phyloP scores from a whole-genome alignment of 495 filamentous ascomycete species.

The Penicillium goetzii region DNA sequence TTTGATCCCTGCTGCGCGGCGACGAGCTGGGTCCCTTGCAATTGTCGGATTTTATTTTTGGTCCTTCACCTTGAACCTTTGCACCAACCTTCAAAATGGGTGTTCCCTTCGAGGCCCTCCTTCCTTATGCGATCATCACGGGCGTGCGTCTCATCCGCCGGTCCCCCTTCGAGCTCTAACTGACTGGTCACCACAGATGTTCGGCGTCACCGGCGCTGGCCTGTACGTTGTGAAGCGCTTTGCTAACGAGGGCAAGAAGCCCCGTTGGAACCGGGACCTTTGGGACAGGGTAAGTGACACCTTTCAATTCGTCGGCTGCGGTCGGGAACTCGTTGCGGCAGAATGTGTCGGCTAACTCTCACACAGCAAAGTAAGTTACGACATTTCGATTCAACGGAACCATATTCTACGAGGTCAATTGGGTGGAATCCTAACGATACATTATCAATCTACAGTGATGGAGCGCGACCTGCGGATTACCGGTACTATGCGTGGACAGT shows the following conservation, averaged over 20 bases:
- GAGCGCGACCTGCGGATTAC: conserved; percentile 90
- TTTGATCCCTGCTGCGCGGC: conserved; percentile 15
- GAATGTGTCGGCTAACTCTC: conserved; percentile 44
- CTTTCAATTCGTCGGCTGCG: conserved; percentile 35
- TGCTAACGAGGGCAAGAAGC: conserved; percentile 86
- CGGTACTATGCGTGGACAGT: conserved; percentile 81
- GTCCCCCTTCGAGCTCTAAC: conserved; percentile 26
- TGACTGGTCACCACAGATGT: conserved; percentile 70
- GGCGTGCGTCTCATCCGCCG: conserved; percentile 60
- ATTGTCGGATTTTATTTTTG: conserved; percentile 12
- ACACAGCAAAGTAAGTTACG: conserved; percentile 72
- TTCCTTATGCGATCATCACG: conserved; percentile 92
- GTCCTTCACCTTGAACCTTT: conserved; percentile 2
- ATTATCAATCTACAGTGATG: conserved; percentile 74
- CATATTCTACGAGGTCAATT: background rate
- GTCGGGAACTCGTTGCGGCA: conserved; percentile 26
- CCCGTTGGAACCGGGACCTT: conserved; percentile 79
- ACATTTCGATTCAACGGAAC: background rate
- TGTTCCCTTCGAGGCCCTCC: conserved; percentile 91
- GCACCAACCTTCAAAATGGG: conserved; percentile 65
- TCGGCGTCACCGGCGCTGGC: conserved; percentile 78
- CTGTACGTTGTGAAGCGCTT: conserved; percentile 73
- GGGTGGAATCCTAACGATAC: conserved; percentile 19
- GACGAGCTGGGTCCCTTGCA: conserved; percentile 13
- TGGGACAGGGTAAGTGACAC: conserved; percentile 83